These are phyloP conservation scores for Paraphaeosphaeria minitans DNA, from an alignment of 2,329 filamentous ascomycete species.

Conservation along the genomic window DNA sequence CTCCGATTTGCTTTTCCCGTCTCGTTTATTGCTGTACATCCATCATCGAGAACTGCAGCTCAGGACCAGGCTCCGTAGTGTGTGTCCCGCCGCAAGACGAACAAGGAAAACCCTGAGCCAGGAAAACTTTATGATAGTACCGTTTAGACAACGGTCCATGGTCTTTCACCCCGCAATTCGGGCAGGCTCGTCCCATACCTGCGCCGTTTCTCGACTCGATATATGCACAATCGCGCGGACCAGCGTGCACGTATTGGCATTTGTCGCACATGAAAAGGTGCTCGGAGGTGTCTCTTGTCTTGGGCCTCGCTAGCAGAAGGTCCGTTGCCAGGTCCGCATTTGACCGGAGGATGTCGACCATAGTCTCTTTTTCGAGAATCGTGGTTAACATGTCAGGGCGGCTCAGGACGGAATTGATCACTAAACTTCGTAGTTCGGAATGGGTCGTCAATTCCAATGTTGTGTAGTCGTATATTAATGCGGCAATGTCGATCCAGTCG, in stretches of 20 bases:
- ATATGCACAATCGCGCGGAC: neutral
- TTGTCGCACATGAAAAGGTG: neutral
- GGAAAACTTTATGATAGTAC: no score
- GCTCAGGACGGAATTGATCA: conserved; percentile 4
- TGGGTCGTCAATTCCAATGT: neutral
- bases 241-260: neutral
- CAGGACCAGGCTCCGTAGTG: no score
- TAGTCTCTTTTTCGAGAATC: conserved; percentile 14
- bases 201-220: no score
- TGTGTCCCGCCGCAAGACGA: no score
- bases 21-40: neutral
- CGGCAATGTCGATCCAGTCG: conserved; percentile 24
- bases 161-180: no score
- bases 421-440: no score
- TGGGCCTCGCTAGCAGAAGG: conserved; percentile 19
- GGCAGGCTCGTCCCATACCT: no score
- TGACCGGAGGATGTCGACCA: conserved; percentile 21
- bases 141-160: no score
- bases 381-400: conserved; percentile 10
- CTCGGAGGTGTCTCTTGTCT: neutral
- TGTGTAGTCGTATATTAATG: conserved; percentile 25
- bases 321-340: conserved; percentile 25
- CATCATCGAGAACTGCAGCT: neutral
- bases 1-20: neutral
- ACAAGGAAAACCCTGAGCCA: no score